These are phyloP conservation scores for Paramecium bursaria DNA, from an alignment of 73 alveolate genomes.

Conservation along the genomic window DNA sequence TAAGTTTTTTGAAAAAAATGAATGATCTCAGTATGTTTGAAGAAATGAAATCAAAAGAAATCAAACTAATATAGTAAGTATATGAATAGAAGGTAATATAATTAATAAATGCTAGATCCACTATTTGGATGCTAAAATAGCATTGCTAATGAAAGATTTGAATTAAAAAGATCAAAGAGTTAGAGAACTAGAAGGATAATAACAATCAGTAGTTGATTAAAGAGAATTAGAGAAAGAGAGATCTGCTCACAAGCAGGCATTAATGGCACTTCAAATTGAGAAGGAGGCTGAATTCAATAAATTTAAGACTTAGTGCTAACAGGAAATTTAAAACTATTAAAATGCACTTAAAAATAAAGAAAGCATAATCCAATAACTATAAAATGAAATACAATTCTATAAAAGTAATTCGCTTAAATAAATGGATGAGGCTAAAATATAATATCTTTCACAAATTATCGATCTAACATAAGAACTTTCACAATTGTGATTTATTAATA, in stretches of 20 bases:
- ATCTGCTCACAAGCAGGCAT: not conserved
- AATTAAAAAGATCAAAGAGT: not conserved
- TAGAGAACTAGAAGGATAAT: not conserved
- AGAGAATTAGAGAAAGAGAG: not conserved
- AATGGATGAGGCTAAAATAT: slow-evolving; percentile 24
- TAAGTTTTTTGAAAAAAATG: slow-evolving; percentile 3
- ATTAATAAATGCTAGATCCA: not conserved
- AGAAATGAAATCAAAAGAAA: not conserved
- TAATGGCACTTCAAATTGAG: not conserved
- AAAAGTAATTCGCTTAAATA: not conserved
- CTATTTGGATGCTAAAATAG: not conserved
- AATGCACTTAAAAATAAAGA: slow-evolving; percentile 5
- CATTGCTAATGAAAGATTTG: slow-evolving; percentile 2
- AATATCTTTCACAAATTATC: slow-evolving; percentile 12
- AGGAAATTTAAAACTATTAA: slow-evolving; percentile 10
- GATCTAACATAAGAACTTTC: slow-evolving; percentile 40
- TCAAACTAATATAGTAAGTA: not conserved
- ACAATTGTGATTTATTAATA: too few species aligned
- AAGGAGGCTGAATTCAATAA: slow-evolving; percentile 27
- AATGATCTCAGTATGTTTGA: slow-evolving; percentile 17
- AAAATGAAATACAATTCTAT: slow-evolving; percentile 7
- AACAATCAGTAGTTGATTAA: not conserved
- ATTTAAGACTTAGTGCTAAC: slow-evolving; percentile 5
- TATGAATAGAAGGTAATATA: slow-evolving; percentile 6
- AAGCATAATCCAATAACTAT: slow-evolving; percentile 2